Evolutionary conservation across 1,284 basidiomycete species (phyloP).

Genomic region (Pulveroboletus sp.): DNA sequence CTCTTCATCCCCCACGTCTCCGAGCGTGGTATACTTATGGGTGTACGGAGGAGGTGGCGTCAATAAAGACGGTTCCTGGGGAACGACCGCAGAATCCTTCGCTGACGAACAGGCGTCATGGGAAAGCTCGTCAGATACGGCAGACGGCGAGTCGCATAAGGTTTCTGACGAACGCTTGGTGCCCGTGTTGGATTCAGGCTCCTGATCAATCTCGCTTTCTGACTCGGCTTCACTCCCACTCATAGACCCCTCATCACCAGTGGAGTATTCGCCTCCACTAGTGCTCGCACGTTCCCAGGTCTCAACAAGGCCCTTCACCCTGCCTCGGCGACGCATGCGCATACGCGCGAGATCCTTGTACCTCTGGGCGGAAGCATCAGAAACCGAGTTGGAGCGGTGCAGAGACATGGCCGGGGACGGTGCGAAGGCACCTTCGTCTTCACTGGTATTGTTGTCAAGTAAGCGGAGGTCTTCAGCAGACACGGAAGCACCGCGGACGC

Average conservation of each 20-base stretch:
- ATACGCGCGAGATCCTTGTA: constrained; percentile 37
- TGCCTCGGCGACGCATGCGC: constrained; percentile 32
- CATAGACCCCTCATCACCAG: constrained; percentile 21
- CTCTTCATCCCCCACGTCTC: constrained; percentile 2
- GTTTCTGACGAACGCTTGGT: not conserved
- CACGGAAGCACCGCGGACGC: constrained; percentile 16
- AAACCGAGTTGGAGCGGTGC: constrained; percentile 30
- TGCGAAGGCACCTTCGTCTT: constrained; percentile 3
- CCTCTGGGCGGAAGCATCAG: constrained; percentile 29
- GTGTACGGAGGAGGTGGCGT: constrained; percentile 26
- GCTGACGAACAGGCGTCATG: not conserved
- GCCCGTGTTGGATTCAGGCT: not conserved
- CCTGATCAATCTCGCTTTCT: constrained; percentile 22
- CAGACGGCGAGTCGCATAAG: not conserved
- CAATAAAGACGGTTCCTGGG: constrained; percentile 3
- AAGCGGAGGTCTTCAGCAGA: constrained; percentile 32
- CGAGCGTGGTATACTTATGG: not conserved
- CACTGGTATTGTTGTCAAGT: not conserved
- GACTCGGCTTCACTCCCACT: constrained; percentile 27
- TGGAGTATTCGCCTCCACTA: constrained; percentile 31
- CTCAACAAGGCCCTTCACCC: constrained; percentile 36
- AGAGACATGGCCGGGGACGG: constrained; percentile 22
- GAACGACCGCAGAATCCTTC: not conserved
- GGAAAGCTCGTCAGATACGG: not conserved
- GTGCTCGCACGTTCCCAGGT: constrained; percentile 30